Evolutionary conservation across 345 rosid species (phyloP).

Genomic region (Schrenkiella parvula): DNA sequence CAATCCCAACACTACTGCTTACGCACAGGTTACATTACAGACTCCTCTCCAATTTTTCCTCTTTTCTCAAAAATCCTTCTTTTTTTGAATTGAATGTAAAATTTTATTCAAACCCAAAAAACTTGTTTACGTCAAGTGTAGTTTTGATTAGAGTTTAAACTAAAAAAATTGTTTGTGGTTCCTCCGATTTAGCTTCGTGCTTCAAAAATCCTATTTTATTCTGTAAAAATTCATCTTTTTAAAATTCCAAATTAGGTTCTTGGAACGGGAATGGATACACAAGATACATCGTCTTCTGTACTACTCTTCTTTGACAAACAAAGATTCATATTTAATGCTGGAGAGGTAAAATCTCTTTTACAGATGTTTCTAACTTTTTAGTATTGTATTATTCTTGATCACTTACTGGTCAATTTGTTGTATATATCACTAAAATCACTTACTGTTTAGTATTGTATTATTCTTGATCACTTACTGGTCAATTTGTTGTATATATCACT

Average conservation of each 20-base stretch:
- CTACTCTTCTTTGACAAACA: slow-evolving; percentile 89
- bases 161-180: too few species aligned
- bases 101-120: too few species aligned
- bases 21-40: slow-evolving; percentile 56
- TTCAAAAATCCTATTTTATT: not conserved
- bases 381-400: too few species aligned
- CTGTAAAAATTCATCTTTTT: not conserved
- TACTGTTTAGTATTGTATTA: not conserved
- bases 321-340: slow-evolving; percentile 91
- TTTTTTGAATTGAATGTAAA: too few species aligned
- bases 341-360: slow-evolving; percentile 52
- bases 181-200: too few species aligned
- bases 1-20: slow-evolving; percentile 80
- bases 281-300: slow-evolving; percentile 88
- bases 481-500: not conserved
- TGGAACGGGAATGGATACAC: slow-evolving; percentile 98
- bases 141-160: too few species aligned
- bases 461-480: not conserved
- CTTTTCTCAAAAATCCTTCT: not conserved
- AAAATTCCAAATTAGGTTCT: slow-evolving; percentile 44
- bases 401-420: too few species aligned
- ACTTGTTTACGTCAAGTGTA: too few species aligned
- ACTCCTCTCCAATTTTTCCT: not conserved
- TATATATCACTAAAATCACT: too few species aligned
- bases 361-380: not conserved